Evolutionary conservation across 2,329 filamentous ascomycete species (phyloP).

Genomic region (Cordyceps tenuipes): DNA sequence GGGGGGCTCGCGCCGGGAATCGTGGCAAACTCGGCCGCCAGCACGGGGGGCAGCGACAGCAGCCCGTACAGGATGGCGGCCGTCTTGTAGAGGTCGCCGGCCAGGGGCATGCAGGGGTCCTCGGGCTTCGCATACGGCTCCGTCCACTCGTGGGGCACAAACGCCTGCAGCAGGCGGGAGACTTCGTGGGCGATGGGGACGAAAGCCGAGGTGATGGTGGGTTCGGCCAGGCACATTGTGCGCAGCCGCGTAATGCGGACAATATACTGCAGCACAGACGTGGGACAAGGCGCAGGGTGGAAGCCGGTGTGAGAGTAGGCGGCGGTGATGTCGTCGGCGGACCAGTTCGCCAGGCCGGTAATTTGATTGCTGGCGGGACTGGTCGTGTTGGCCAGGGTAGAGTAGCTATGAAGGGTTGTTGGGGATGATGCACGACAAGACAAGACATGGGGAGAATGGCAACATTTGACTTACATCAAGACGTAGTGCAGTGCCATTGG

Average conservation of each 20-base stretch:
- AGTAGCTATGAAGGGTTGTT: not conserved
- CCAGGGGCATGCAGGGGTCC: not conserved
- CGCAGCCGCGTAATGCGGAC: conserved; percentile 5
- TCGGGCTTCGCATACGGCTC: conserved; percentile 5
- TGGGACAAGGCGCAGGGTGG: conserved; percentile 4
- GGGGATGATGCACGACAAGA: not conserved
- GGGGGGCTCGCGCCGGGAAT: not conserved
- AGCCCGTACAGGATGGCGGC: not conserved
- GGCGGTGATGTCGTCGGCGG: conserved; percentile 1
- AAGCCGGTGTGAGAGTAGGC: conserved; percentile 10
- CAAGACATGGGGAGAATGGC: too few species aligned
- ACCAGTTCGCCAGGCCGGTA: conserved; percentile 1
- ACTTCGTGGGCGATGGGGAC: conserved; percentile 4
- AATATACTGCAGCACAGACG: conserved; percentile 8
- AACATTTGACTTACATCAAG: not conserved
- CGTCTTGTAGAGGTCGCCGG: conserved; percentile 6
- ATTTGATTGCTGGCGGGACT: conserved; percentile 7
- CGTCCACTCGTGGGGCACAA: not conserved
- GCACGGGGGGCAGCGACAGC: not conserved
- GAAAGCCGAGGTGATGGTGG: not conserved
- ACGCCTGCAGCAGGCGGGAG: not conserved
- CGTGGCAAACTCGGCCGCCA: not conserved
- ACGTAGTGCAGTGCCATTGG: conserved; percentile 7
- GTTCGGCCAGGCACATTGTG: conserved; percentile 1
- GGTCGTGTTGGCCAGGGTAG: conserved; percentile 5